Conservation (phyloP, 306 rosid species). For the Malus sylvestris region DNA sequence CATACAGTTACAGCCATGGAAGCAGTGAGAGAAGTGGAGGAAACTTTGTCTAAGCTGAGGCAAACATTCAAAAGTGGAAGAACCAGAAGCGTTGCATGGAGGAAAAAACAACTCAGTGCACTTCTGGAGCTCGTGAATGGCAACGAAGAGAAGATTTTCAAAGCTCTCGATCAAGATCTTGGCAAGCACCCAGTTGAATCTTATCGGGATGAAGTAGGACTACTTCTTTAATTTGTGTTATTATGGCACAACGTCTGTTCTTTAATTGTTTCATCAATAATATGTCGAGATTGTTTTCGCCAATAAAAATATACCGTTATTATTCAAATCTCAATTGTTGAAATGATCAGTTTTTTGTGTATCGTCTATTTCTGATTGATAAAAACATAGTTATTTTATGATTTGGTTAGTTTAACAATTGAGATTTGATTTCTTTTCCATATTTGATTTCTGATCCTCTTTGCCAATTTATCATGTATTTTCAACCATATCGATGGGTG, state of each 20-base stretch:
- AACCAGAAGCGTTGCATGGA: slow-evolving; percentile 62
- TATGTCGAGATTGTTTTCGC: no score
- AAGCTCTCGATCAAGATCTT: slow-evolving; percentile 71
- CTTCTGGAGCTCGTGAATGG: slow-evolving; percentile 49
- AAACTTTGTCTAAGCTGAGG: slow-evolving; percentile 36
- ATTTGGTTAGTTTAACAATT: no score
- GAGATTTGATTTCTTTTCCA: no score
- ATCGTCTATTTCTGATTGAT: no score
- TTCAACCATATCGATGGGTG: no score
- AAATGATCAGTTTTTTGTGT: no score
- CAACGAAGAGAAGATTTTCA: slow-evolving; percentile 43
- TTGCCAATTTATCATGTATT: no score
- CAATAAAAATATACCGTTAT: no score
- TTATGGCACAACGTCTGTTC: not conserved
- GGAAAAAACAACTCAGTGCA: slow-evolving; percentile 59
- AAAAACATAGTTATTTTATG: no score
- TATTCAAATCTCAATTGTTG: no score
- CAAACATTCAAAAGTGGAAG: slow-evolving; percentile 47
- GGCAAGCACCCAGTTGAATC: slow-evolving; percentile 74
- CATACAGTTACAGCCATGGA: slow-evolving; percentile 5
- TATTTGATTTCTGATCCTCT: no score
- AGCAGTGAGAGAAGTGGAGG: slow-evolving; percentile 22
- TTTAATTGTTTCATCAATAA: no score
- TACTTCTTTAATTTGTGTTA: not conserved
- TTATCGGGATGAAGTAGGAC: slow-evolving; percentile 70